Percentiles rank a stretch among this genome's conserved stretches.
Evolutionary conservation across 1,284 basidiomycete species (phyloP).

Genomic region (Omphalotus olearius): DNA sequence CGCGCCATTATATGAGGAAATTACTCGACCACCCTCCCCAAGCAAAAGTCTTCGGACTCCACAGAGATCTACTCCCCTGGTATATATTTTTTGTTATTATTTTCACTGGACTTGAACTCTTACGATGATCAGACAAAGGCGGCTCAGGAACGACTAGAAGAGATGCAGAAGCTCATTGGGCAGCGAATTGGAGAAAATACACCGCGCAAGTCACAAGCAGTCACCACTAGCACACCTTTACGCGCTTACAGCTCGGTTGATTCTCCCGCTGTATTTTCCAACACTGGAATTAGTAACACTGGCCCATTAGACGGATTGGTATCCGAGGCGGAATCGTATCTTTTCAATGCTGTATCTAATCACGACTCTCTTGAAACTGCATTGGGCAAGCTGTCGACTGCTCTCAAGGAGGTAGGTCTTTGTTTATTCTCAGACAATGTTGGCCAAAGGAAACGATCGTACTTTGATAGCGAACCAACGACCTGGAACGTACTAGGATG

Average conservation of each 20-base stretch:
- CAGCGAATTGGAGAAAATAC: slow-evolving; percentile 51
- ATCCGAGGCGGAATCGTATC: slow-evolving; percentile 52
- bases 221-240: slow-evolving; percentile 23
- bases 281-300: slow-evolving; percentile 24
- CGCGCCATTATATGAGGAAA: slow-evolving; percentile 29
- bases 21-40: slow-evolving; percentile 47
- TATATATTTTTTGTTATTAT: slow-evolving; percentile 23
- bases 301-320: slow-evolving; percentile 45
- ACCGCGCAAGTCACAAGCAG: slow-evolving; percentile 32
- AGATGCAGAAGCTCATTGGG: slow-evolving; percentile 70
- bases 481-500: slow-evolving; percentile 55
- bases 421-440: neutral
- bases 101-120: neutral
- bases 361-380: slow-evolving; percentile 50
- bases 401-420: slow-evolving; percentile 52
- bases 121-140: slow-evolving; percentile 51
- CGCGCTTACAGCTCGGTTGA: slow-evolving; percentile 12
- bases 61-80: slow-evolving; percentile 37
- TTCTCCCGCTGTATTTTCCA: slow-evolving; percentile 10
- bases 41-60: slow-evolving; percentile 46
- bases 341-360: slow-evolving; percentile 45
- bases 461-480: slow-evolving; percentile 42
- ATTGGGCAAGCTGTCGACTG: slow-evolving; percentile 42
- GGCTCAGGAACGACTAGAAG: slow-evolving; percentile 70
- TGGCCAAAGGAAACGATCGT: slow-evolving; percentile 10